A percentile compares a stretch with the other conserved stretches of the same genome.
Evolutionary conservation across 805 yeast genomes (phyloP).

Genomic region (Torulaspora indica): DNA sequence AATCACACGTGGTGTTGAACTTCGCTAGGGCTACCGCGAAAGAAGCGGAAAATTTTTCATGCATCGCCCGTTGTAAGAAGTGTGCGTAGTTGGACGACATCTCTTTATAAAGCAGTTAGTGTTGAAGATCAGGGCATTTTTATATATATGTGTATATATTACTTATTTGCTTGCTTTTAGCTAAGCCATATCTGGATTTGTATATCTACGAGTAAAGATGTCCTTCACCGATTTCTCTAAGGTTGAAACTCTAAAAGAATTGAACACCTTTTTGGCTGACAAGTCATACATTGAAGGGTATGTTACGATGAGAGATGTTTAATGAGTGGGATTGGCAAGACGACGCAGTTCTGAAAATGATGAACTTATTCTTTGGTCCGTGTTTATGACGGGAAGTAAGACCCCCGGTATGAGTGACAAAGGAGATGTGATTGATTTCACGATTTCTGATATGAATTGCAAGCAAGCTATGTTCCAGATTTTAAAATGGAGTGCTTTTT

Average conservation of each 20-base stretch:
- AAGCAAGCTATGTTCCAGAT: not conserved
- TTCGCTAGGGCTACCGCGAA: slow-evolving; percentile 5
- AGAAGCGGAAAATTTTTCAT: slow-evolving; percentile 5
- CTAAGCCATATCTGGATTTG: slow-evolving; percentile 5
- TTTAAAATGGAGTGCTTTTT: not conserved
- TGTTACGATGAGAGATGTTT: slow-evolving; percentile 37
- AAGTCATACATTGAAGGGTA: slow-evolving; percentile 96
- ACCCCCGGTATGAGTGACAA: slow-evolving; percentile 94
- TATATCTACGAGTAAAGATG: slow-evolving; percentile 39
- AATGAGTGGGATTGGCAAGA: not conserved
- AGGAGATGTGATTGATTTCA: slow-evolving; percentile 38
- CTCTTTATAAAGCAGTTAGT: not conserved
- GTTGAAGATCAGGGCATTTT: not conserved
- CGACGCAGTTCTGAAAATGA: slow-evolving; percentile 39
- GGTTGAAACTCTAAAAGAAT: slow-evolving; percentile 64
- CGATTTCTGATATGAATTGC: slow-evolving; percentile 37
- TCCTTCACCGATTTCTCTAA: slow-evolving; percentile 79
- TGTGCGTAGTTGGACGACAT: not conserved
- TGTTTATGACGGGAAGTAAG: slow-evolving; percentile 95
- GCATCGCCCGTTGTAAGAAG: not conserved
- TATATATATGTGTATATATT: not conserved
- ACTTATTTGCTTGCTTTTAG: not conserved
- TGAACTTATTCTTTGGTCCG: slow-evolving; percentile 81
- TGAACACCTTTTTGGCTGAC: slow-evolving; percentile 83
- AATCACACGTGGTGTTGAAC: slow-evolving; percentile 4